phyloP scores from a whole-genome alignment of 306 rosid species.

The Cucumis hystrix region DNA sequence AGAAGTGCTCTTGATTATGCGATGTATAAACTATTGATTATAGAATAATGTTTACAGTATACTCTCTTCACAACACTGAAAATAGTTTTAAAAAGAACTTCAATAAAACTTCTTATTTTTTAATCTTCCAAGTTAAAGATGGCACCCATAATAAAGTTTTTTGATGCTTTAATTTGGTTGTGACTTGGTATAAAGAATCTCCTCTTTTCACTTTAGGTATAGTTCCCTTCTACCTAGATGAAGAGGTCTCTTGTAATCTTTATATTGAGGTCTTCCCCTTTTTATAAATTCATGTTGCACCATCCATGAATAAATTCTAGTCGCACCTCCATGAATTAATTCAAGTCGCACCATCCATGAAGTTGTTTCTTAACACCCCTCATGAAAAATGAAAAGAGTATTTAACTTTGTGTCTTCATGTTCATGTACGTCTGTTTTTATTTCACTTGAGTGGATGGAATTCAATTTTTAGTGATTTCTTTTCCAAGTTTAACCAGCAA shows the following conservation, averaged over 20 bases:
- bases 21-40: not conserved
- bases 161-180: too few relatives aligned
- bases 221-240: too few relatives aligned
- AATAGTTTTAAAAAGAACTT: not conserved
- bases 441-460: not conserved
- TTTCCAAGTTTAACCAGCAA: not conserved
- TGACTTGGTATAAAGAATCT: too few relatives aligned
- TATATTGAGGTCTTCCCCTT: too few relatives aligned
- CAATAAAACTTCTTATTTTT: not conserved
- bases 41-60: not conserved
- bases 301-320: too few relatives aligned
- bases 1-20: not conserved
- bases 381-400: not conserved
- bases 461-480: not conserved
- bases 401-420: not conserved
- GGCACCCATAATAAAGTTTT: too few relatives aligned
- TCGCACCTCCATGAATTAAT: too few relatives aligned
- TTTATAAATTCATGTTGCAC: too few relatives aligned
- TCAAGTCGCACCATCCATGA: too few relatives aligned
- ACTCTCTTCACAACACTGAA: not conserved
- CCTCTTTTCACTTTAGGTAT: too few relatives aligned
- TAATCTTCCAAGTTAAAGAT: not conserved
- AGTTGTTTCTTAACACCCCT: too few relatives aligned
- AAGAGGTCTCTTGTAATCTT: too few relatives aligned
- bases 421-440: not conserved